Evolutionary conservation across 306 rosid species (phyloP).

Genomic region (Castanospermum australe): DNA sequence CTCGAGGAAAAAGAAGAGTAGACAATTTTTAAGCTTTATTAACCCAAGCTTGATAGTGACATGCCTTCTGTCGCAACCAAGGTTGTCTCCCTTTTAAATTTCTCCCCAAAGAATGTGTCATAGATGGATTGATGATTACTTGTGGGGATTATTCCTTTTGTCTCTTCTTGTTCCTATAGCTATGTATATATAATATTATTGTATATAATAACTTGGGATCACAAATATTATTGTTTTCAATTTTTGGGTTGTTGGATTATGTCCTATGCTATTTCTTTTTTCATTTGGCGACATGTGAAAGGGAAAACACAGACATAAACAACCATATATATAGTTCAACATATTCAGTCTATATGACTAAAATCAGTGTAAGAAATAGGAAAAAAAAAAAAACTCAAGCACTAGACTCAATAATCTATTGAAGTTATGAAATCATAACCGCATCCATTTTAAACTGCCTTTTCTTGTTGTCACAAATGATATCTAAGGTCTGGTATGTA

Average conservation of each 20-base stretch:
- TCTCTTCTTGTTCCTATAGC: constrained; percentile 38
- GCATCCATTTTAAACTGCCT: too few species aligned
- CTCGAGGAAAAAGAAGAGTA: constrained; percentile 34
- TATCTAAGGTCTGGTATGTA: too few species aligned
- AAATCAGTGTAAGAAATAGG: too few species aligned
- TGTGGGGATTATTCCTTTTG: constrained; percentile 39
- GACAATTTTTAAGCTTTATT: not conserved
- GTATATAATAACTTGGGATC: not conserved
- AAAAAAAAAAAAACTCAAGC: too few species aligned
- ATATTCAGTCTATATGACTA: too few species aligned
- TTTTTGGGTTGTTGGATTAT: constrained; percentile 2
- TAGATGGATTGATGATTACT: constrained; percentile 38
- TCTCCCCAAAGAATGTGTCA: constrained; percentile 33
- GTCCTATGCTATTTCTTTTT: not conserved
- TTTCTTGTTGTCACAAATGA: too few species aligned
- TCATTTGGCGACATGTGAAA: not conserved
- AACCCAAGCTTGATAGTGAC: constrained; percentile 43
- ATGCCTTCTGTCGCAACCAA: constrained; percentile 47
- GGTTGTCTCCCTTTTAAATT: constrained; percentile 33
- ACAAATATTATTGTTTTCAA: not conserved
- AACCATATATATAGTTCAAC: too few species aligned
- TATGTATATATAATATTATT: constrained; percentile 2
- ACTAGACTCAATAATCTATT: too few species aligned
- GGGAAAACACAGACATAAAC: not conserved
- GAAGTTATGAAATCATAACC: too few species aligned